phyloP scores from a whole-genome alignment of 2,329 filamentous ascomycete species.

The Trichoderma simmonsii region DNA sequence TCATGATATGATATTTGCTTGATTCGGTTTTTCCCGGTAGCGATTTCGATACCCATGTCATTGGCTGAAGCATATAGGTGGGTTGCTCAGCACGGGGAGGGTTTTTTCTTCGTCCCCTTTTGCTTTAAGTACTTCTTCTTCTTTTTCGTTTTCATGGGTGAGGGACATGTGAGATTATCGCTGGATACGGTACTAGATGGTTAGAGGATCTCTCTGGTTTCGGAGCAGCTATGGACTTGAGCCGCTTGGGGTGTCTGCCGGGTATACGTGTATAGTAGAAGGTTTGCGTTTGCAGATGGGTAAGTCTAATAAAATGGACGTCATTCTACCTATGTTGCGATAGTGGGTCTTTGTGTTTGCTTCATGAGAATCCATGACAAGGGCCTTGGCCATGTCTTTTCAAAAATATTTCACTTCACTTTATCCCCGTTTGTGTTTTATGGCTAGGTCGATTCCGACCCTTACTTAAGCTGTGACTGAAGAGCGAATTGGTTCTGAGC shows the following conservation, averaged over 20 bases:
- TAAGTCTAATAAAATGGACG: neutral
- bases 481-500: neutral
- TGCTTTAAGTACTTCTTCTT: neutral
- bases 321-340: neutral
- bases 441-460: neutral
- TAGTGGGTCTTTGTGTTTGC: neutral
- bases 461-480: neutral
- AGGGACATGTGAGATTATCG: neutral
- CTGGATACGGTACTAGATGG: neutral
- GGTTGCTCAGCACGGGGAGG: neutral
- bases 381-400: neutral
- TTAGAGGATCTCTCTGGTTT: neutral
- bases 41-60: conserved; percentile 3
- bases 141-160: neutral
- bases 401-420: neutral
- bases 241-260: neutral
- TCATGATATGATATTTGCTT: neutral
- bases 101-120: neutral
- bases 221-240: neutral
- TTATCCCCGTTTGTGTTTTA: neutral
- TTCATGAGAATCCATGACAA: neutral
- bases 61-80: neutral
- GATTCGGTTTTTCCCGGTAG: neutral
- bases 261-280: neutral
- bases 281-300: neutral